Base-by-base conservation (phyloP, 1,284 basidiomycete species). In the Ceratobasidium sp. region DNA sequence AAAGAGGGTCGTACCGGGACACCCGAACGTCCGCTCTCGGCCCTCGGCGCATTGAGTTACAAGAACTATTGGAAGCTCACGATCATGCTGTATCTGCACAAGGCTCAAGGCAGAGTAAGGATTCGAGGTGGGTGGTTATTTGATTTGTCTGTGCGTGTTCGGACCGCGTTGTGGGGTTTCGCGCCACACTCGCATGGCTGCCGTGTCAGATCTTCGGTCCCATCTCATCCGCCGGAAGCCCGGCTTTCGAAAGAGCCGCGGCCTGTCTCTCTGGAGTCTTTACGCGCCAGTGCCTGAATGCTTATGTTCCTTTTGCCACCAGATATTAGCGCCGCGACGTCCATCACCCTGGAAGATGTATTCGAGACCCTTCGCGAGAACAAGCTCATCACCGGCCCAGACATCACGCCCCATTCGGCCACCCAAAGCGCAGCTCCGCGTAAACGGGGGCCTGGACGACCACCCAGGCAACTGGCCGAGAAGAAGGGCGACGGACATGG, bases 11-110 rank as follows among this genome's bases (percentile, higher is more conserved):
- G 93, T 64, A 79, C 88, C 7, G 94, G 96, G 10, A 93, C 94
- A 10, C 96, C 95, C 0, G 96, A 98, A 78, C 93, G 95, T 75
- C 96, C 96, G 5, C 85, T 98, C 13, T 96, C 94, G 29, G 90
- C 87, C 31, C 85, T 98, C 22, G 96, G 96, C 34, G 89, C 92
- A 12, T 82, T 98, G 58, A 92, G 94, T 34, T 99, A 99, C 80
- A 90, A 86, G 78, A 95, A 91, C 74, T 99, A 99, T 77, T 99
- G 97, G 97, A 94, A 89, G 12, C 81, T 96, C 56, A 84, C 94
- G n/a, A 79, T 99, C 64, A 94, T 94, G 85, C 85, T 90, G 68
- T 94, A 89, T 78, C 83, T 97, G 62, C 82, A 81, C 56, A 84
- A 82, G 12, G 85, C 87, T 6, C 82, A 87, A n/a, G 81, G 81